A percentile compares a stretch with the other conserved stretches of the same genome.
Evolutionary conservation across 1,139 yeast genomes (phyloP).

Genomic region (Suhomyces taliae): DNA sequence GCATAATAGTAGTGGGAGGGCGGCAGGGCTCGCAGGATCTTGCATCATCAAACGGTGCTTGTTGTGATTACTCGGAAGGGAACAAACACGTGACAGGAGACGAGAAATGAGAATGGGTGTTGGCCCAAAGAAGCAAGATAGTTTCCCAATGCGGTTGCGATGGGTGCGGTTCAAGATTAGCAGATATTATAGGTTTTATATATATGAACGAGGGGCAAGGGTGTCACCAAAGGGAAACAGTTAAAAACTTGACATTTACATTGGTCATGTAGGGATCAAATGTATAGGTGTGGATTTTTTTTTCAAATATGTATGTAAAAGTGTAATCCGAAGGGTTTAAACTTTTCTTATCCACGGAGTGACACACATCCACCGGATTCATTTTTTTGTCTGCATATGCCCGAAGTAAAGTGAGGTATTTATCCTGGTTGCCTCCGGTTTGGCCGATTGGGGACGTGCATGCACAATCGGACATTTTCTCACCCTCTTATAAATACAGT

Average conservation of each 20-base stretch:
- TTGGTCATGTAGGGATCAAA: too few species aligned
- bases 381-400: slow-evolving; percentile 5
- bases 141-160: slow-evolving; percentile 8
- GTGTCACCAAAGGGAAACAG: too few species aligned
- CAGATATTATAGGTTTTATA: too few species aligned
- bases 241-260: too few species aligned
- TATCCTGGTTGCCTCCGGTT: slow-evolving; percentile 6
- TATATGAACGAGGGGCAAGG: too few species aligned
- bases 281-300: too few species aligned
- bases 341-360: neutral
- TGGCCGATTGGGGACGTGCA: slow-evolving; percentile 10
- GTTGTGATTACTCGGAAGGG: neutral
- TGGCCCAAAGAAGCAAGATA: slow-evolving; percentile 9
- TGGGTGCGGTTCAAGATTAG: too few species aligned
- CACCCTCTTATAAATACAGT: slow-evolving; percentile 11
- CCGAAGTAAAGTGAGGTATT: slow-evolving; percentile 9
- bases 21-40: neutral
- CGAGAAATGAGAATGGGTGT: too few species aligned
- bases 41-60: neutral
- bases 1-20: neutral
- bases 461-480: slow-evolving; percentile 8
- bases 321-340: too few species aligned
- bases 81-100: neutral
- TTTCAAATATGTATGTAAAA: too few species aligned
- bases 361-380: neutral